Base-by-base conservation (phyloP, 2,329 filamentous ascomycete species). In the Stagonosporopsis chrysanthemi region DNA sequence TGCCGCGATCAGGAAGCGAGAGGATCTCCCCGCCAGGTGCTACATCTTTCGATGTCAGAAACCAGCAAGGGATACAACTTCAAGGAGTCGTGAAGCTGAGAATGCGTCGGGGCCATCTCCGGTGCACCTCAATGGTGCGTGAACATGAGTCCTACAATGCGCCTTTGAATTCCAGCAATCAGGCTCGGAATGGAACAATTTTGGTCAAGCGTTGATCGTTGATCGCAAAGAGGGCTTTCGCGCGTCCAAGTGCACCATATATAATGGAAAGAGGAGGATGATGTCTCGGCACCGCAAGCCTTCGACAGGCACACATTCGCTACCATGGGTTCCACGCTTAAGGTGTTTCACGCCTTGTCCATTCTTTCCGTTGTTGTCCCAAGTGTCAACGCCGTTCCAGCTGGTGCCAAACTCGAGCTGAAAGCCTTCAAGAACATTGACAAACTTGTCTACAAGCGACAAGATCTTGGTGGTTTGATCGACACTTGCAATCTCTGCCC, bases 401-500 rank as follows among this genome's bases (percentile, higher is more conserved):
- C 54, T 26, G 49, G 54, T 5, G 26, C 54, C 39, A 57, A 57
- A 36, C 54, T 52, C 39, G 54, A 57, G 9, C 48, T 47, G n/a
- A 48, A 48, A 8, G 44, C 48, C 8, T 52, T 52, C 48, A 48
- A 52, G 9, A 57, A 57, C 26, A n/a, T 57, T 11, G 49, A 57
- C 4, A 48, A 28, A n/a, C 44, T 42, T 29, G 41, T 57, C 39
- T 57, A 52, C 50, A 56, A 58, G 40, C 61, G 58, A 41, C 61
- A 60, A 36, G 44, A 41, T 22, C 6, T 50, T 23, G 38, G 43
- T 8, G 56, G 56, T 29, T 28, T 61, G 0, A 5, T 56, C 24
- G 47, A 60, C n/a, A 59, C 56, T 4, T 64, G 61, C 29, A 39
- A 52, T n/a, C 36, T 60, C 33, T 64, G 61, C 44, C 61, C 58